These are phyloP conservation scores for Colletotrichum sp. DNA, from an alignment of 2,329 filamentous ascomycete genomes.

Conservation along the genomic window DNA sequence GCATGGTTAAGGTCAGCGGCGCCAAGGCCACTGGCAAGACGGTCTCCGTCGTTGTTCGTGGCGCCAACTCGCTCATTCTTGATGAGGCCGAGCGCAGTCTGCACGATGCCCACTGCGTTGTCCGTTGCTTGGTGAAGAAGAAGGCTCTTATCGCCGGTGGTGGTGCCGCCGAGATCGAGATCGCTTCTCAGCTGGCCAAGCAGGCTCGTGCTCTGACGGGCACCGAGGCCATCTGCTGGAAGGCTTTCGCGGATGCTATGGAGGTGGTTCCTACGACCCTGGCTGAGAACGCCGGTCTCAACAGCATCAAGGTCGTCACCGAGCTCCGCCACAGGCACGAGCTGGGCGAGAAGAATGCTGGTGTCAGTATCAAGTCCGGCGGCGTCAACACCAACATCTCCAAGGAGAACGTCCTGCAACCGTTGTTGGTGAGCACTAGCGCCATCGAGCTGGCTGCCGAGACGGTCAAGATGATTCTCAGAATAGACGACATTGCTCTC, in stretches of 20 bases:
- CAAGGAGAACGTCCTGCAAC: constrained; percentile 96
- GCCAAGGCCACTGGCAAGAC: constrained; percentile 87
- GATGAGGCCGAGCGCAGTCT: constrained; percentile 97
- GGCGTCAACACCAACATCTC: constrained; percentile 97
- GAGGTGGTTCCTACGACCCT: constrained; percentile 97
- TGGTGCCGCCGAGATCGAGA: constrained; percentile 95
- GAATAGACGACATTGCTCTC: constrained; percentile 71
- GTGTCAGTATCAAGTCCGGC: constrained; percentile 96
- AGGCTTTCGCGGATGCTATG: constrained; percentile 96
- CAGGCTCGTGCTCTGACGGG: constrained; percentile 84
- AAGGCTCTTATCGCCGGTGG: constrained; percentile 98
- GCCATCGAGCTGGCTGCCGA: constrained; percentile 96
- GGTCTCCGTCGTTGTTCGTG: constrained; percentile 91
- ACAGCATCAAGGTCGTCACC: constrained; percentile 98
- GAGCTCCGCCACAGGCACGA: constrained; percentile 94
- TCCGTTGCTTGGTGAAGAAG: constrained; percentile 98
- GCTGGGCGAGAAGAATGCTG: constrained; percentile 92
- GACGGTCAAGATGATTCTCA: constrained; percentile 93
- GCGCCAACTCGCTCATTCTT: constrained; percentile 91
- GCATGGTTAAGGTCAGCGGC: constrained; percentile 94
- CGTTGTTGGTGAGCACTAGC: constrained; percentile 94
- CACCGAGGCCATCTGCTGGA: constrained; percentile 98
- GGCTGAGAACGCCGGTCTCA: constrained; percentile 95
- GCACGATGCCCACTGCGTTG: constrained; percentile 96
- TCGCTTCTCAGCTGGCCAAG: constrained; percentile 84